phyloP scores from a whole-genome alignment of 116 monocot species.

The Papilionanthe hybrid region DNA sequence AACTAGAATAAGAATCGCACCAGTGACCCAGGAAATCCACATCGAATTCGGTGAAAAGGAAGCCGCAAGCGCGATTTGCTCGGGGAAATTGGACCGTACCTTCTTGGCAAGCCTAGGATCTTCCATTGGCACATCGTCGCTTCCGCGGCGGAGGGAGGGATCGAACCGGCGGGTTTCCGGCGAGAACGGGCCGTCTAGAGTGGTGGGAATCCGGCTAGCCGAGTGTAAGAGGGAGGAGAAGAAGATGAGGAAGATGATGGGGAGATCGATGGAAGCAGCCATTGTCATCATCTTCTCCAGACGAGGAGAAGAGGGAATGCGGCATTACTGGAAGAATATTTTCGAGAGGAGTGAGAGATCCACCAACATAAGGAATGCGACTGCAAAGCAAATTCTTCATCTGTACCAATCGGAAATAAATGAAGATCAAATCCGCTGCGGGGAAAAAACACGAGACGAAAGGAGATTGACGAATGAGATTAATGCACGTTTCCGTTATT shows the following conservation, averaged over 20 bases:
- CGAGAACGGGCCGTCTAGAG: slow-evolving; percentile 68
- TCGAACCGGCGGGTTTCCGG: slow-evolving; percentile 64
- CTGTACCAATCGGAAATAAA: too few species aligned
- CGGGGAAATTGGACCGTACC: slow-evolving; percentile 44
- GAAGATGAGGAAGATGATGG: not conserved
- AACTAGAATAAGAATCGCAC: slow-evolving; percentile 22
- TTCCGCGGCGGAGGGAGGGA: slow-evolving; percentile 53
- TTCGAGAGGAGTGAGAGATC: too few species aligned
- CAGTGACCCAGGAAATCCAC: slow-evolving; percentile 92
- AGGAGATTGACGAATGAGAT: too few species aligned
- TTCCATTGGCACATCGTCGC: slow-evolving; percentile 65
- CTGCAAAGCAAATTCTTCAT: too few species aligned
- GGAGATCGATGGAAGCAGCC: too few species aligned
- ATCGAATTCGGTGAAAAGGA: slow-evolving; percentile 63
- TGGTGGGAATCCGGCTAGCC: slow-evolving; percentile 19
- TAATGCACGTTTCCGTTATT: too few species aligned
- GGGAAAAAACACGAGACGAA: not conserved
- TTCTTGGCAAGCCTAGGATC: slow-evolving; percentile 54
- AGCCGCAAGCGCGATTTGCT: slow-evolving; percentile 77
- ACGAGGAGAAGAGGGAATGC: too few species aligned
- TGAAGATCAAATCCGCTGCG: too few species aligned
- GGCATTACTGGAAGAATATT: too few species aligned
- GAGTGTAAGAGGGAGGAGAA: not conserved
- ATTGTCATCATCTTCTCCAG: too few species aligned
- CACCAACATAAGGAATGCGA: too few species aligned